These are phyloP conservation scores for Xylaria venustula DNA, from an alignment of 495 filamentous ascomycete species.

Conservation along the genomic window DNA sequence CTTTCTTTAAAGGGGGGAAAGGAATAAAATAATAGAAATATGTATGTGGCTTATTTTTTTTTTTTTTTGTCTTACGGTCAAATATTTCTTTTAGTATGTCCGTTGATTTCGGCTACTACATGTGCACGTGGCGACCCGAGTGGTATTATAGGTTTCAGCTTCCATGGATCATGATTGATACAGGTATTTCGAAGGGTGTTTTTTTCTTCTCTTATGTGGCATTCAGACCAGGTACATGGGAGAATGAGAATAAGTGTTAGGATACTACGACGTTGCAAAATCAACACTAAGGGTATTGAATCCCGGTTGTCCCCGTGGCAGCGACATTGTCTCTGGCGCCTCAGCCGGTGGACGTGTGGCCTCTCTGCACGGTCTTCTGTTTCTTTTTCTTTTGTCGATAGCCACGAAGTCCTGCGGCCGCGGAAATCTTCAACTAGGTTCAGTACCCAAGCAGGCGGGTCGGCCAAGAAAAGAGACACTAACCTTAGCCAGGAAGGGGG, in stretches of 20 bases:
- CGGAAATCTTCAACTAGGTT: not conserved
- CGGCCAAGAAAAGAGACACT: constrained; percentile 1
- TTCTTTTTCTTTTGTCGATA: not conserved
- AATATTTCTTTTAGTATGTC: not conserved
- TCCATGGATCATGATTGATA: not conserved
- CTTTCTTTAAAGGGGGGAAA: too few relatives aligned
- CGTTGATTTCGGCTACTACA: not conserved
- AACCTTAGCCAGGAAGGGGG: too few relatives aligned
- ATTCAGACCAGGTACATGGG: not conserved
- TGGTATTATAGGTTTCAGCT: constrained; percentile 2
- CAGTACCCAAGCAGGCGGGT: constrained; percentile 9
- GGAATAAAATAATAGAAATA: too few relatives aligned
- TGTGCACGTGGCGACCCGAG: constrained; percentile 3
- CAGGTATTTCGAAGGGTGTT: too few relatives aligned
- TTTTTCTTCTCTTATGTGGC: too few relatives aligned
- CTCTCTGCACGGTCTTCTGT: not conserved
- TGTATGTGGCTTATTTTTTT: not conserved
- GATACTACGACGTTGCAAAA: too few relatives aligned
- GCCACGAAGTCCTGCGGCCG: not conserved
- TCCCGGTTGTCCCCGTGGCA: not conserved
- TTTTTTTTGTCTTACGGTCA: not conserved
- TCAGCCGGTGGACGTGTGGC: too few relatives aligned
- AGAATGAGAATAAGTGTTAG: not conserved
- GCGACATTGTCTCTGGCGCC: not conserved
- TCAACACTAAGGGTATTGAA: too few relatives aligned